Percentiles rank a stretch among this genome's conserved stretches.
Conservation (phyloP, 768 basidiomycete genomes). For the Calocera cornea region DNA sequence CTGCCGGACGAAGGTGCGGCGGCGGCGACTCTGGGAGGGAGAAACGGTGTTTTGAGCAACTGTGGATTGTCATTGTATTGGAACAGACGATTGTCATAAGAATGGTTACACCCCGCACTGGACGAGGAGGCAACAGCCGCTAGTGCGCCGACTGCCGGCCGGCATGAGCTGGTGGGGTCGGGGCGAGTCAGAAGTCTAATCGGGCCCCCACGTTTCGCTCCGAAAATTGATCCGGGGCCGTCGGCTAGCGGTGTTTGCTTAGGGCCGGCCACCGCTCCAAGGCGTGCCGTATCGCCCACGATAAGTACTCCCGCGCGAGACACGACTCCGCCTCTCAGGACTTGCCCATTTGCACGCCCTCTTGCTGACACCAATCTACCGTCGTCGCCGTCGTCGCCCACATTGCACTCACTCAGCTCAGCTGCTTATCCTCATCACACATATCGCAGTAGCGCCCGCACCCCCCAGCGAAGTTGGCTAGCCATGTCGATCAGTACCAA, state of each 20-base stretch:
- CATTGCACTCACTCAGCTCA: not conserved
- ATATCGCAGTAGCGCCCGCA: not conserved
- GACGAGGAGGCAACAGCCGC: not conserved
- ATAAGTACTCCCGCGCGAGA: not conserved
- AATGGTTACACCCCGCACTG: not conserved
- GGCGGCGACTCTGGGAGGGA: not conserved
- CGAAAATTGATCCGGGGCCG: not conserved
- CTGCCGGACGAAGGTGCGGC: not conserved
- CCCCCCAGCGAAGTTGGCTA: conserved; percentile 12
- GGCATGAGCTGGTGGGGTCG: not conserved
- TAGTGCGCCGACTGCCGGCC: not conserved
- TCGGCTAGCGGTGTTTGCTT: not conserved
- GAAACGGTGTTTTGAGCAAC: not conserved
- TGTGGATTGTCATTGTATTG: not conserved
- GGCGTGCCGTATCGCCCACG: not conserved
- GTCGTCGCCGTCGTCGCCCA: no score
- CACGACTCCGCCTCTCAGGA: not conserved
- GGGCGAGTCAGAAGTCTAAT: not conserved
- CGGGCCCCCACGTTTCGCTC: not conserved
- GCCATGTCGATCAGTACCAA: conserved; percentile 65
- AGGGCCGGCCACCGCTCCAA: not conserved
- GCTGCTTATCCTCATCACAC: not conserved
- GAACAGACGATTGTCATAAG: not conserved
- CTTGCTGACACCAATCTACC: not conserved
- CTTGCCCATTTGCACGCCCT: not conserved